Percentiles rank a stretch among this genome's conserved stretches.
These are phyloP conservation scores for Leishmania mexicana DNA, from an alignment of 208 protist genomes.

Conservation along the genomic window DNA sequence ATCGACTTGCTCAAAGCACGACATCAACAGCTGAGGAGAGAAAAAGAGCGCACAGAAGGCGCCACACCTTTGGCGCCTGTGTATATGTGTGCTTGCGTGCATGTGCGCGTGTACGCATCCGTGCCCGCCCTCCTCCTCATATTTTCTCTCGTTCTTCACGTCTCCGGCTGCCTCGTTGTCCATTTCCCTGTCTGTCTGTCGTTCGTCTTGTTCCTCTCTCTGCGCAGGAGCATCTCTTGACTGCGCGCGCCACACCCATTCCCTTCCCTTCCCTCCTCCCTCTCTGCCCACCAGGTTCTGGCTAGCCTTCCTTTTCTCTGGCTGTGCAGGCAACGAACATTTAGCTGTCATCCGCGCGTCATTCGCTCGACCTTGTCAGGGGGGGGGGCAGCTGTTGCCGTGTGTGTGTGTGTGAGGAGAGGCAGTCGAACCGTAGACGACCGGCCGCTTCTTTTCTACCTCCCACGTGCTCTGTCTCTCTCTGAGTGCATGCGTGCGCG, in stretches of 20 bases:
- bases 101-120: neutral
- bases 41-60: neutral
- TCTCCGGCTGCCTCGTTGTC: neutral
- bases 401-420: neutral
- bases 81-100: neutral
- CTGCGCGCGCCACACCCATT: neutral
- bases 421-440: neutral
- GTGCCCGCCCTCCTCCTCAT: neutral
- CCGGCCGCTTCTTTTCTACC: neutral
- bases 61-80: neutral
- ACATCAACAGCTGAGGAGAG: neutral
- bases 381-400: neutral
- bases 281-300: neutral
- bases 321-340: neutral
- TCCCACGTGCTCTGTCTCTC: neutral
- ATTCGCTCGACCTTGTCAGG: neutral
- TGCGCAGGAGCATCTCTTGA: slow-evolving; percentile 1
- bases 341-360: neutral
- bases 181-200: neutral
- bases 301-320: neutral
- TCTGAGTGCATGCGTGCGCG: neutral
- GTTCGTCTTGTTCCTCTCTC: neutral
- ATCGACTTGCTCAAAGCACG: neutral
- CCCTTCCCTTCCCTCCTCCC: neutral
- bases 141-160: neutral